phyloP scores from a whole-genome alignment of 1,139 yeast species.

The Pichia sp. region DNA sequence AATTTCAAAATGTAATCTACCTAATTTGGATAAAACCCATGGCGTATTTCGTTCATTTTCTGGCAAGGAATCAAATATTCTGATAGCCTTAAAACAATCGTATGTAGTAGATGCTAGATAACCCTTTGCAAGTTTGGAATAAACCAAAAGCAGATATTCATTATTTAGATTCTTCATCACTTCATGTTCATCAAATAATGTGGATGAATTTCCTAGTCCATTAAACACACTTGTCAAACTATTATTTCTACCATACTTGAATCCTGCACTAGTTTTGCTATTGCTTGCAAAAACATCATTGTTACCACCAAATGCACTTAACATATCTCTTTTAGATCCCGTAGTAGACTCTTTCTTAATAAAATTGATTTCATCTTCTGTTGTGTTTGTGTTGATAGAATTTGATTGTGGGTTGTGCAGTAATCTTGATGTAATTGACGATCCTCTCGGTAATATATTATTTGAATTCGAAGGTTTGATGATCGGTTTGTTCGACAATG shows the following conservation, averaged over 20 bases:
- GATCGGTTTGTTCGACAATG: neutral
- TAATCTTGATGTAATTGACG: slow-evolving; percentile 16
- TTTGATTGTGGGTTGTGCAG: slow-evolving; percentile 10
- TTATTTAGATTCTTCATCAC: slow-evolving; percentile 11
- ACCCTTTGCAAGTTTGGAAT: slow-evolving; percentile 63
- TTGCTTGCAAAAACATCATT: slow-evolving; percentile 5
- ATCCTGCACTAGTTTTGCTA: neutral
- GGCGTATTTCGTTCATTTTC: slow-evolving; percentile 71
- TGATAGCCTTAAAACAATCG: slow-evolving; percentile 80
- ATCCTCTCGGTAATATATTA: neutral
- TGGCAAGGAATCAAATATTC: slow-evolving; percentile 63
- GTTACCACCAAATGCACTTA: slow-evolving; percentile 12
- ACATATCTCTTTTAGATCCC: slow-evolving; percentile 11
- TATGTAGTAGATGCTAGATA: slow-evolving; percentile 62
- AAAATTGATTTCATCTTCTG: slow-evolving; percentile 3
- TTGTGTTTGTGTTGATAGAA: neutral
- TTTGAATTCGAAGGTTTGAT: neutral
- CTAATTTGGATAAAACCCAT: slow-evolving; percentile 81
- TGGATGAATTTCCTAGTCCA: slow-evolving; percentile 3
- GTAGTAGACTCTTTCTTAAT: neutral
- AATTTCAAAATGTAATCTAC: slow-evolving; percentile 81
- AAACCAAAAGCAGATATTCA: slow-evolving; percentile 47
- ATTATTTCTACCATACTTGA: slow-evolving; percentile 2
- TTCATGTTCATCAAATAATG: slow-evolving; percentile 8
- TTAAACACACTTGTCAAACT: slow-evolving; percentile 1